Percentiles rank a stretch among this genome's conserved stretches.
These are phyloP conservation scores for Microsporum canis DNA, from an alignment of 2,329 filamentous ascomycete genomes.

Conservation along the genomic window DNA sequence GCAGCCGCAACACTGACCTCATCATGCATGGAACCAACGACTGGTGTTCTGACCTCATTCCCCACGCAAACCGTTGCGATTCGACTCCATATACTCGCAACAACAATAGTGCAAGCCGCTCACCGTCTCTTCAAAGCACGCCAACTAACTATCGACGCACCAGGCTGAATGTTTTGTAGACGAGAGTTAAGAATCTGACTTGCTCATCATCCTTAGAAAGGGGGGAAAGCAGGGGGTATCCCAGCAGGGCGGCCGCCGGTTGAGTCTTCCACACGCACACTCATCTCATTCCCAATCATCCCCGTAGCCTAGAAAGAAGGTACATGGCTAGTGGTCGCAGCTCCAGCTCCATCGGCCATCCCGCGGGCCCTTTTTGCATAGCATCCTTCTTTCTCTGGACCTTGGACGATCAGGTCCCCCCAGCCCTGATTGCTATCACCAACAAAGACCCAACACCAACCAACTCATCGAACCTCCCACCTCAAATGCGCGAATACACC, in stretches of 20 bases:
- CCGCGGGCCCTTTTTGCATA: background rate
- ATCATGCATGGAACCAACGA: background rate
- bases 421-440: background rate
- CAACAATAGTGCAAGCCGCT: background rate
- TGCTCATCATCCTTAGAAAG: background rate
- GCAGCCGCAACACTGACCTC: constrained; percentile 3
- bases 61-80: background rate
- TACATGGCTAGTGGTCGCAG: background rate
- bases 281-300: background rate
- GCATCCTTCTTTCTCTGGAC: background rate
- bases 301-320: background rate
- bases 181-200: background rate
- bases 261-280: background rate
- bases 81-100: background rate
- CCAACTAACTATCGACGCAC: background rate
- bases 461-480: background rate
- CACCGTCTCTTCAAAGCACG: background rate
- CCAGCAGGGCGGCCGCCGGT: background rate
- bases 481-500: background rate
- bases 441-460: background rate
- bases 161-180: background rate
- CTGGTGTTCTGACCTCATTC: background rate
- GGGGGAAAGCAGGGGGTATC: background rate
- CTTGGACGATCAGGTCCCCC: background rate
- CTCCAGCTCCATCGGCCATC: background rate